Percentiles rank a stretch among this genome's conserved stretches.
Evolutionary conservation across 257 asterid species (phyloP).

Genomic region (Parsonsia alboflavescens): DNA sequence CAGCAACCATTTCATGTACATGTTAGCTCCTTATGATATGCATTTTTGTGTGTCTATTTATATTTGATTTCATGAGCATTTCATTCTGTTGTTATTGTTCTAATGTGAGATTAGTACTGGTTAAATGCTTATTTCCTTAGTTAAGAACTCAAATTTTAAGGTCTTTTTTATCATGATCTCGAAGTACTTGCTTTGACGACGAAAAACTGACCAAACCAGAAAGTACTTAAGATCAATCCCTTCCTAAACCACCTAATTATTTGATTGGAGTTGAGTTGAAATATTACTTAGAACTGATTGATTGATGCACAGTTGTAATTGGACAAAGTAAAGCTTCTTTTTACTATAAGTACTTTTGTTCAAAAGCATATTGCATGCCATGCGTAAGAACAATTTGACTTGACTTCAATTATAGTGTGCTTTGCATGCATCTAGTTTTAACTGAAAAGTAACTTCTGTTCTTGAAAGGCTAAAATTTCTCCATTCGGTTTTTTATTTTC

Average conservation of each 20-base stretch:
- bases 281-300: neutral
- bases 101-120: neutral
- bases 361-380: slow-evolving; percentile 8
- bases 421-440: too few relatives aligned
- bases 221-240: too few relatives aligned
- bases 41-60: neutral
- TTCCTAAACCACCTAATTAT: neutral
- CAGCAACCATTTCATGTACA: neutral
- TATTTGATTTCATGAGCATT: too few relatives aligned
- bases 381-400: slow-evolving; percentile 7
- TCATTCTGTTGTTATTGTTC: neutral
- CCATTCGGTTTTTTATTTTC: too few relatives aligned
- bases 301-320: neutral
- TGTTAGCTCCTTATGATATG: neutral
- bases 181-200: neutral
- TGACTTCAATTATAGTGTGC: neutral
- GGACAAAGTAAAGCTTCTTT: neutral
- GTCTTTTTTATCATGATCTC: too few relatives aligned
- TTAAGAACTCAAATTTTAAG: neutral
- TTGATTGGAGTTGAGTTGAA: neutral
- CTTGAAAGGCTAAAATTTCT: too few relatives aligned
- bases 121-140: neutral
- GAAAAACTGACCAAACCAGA: neutral
- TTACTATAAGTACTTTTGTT: neutral
- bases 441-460: too few relatives aligned